Conservation (phyloP, 805 yeast species). For the Ogataea nonfermentans region DNA sequence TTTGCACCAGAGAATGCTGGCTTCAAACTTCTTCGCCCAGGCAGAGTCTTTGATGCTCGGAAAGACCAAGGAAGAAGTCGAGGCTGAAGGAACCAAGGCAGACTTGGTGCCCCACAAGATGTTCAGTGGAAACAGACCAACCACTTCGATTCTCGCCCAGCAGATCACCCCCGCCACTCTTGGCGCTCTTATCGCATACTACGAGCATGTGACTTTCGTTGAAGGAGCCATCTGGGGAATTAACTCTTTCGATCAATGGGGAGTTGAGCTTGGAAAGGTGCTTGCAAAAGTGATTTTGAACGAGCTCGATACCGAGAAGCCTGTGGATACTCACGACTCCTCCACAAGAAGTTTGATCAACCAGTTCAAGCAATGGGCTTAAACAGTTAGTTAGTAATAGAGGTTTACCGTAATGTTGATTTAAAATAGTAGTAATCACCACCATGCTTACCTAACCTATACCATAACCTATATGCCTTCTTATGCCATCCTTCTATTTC, state of each 20-base stretch:
- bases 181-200: slow-evolving; percentile 96
- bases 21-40: slow-evolving; percentile 98
- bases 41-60: slow-evolving; percentile 98
- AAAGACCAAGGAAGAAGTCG: slow-evolving; percentile 78
- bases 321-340: slow-evolving; percentile 73
- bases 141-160: slow-evolving; percentile 94
- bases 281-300: slow-evolving; percentile 93
- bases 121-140: slow-evolving; percentile 98
- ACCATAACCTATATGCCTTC: not conserved
- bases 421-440: not conserved
- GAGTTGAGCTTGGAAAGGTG: slow-evolving; percentile 98
- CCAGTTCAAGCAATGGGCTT: slow-evolving; percentile 86
- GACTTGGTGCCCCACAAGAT: slow-evolving; percentile 91
- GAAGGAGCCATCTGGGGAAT: slow-evolving; percentile 99
- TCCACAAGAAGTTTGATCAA: slow-evolving; percentile 92
- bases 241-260: slow-evolving; percentile 99
- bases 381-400: slow-evolving; percentile 2
- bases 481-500: slow-evolving; percentile 15
- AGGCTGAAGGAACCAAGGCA: slow-evolving; percentile 81
- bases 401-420: not conserved
- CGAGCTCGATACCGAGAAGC: slow-evolving; percentile 67
- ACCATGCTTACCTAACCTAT: not conserved
- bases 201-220: slow-evolving; percentile 94
- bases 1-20: slow-evolving; percentile 95
- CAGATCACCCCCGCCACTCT: slow-evolving; percentile 94